Evolutionary conservation across 139 green algal species (phyloP), one percentile per base, ranked within the genome.

Genomic region (Chlamydomonas schloesseri): DNA sequence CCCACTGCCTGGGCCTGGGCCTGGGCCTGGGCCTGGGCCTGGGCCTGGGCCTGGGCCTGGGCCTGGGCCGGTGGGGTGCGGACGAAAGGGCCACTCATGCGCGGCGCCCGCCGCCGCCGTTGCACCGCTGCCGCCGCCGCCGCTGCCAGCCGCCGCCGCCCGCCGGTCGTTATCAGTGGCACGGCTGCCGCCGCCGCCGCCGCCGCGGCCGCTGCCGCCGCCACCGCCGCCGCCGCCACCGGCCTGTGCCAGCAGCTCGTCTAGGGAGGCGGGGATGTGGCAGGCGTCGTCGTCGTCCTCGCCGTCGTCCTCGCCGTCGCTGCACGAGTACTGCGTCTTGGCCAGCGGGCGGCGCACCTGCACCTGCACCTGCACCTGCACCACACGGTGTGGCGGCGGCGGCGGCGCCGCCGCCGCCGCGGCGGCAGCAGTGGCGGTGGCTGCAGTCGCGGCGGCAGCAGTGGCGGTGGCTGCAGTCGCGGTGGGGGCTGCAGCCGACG

Each of bases 21-120:
- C 10, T 36, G 15, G n/a, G 50, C 53, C n/a, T 23, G 2, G 47
- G n/a, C 53, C 10, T 31, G 53, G 50, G 73, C 31, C 53, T 4
- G 53, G 13, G 31, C 17, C 73, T 0, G 3, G 46, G 73, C 73
- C 26, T 3, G 10, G 26, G 73, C 28, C 74, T 15, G 74, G 75
- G 5, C 75, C 75, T 21, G 75, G 75, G 3, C 75, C 75, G 9
- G 75, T 71, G 0, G 75, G 75, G 21, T 58, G n/a, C 1, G 75
- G 57, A 42, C 75, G 75, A 82, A 82, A 82, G 75, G 75, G 33
- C 60, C 26, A 11, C 34, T 71, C 75, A 26, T 36, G 1, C 57
- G 58, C 31, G 0, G 34, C 23, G 15, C 33, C 57, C 47, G 57
- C 33, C 31, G 1, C 55, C 31, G 58, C 75, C 26, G 75, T 34